These are phyloP conservation scores for Fusarium chuoi DNA, from an alignment of 2,329 filamentous ascomycete genomes.

Conservation along the genomic window DNA sequence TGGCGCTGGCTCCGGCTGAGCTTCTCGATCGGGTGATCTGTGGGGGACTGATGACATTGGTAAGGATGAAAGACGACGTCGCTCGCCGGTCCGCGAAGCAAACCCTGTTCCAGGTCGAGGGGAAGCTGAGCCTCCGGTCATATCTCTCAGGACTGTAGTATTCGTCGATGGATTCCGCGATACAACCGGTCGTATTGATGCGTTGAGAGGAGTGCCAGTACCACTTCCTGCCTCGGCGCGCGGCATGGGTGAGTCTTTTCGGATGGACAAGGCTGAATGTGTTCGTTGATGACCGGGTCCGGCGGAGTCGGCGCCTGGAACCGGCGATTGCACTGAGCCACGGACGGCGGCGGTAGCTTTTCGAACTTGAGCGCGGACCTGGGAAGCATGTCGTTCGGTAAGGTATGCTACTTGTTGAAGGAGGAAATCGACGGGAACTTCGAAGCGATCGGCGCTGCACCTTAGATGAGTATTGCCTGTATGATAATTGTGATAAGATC, in stretches of 20 bases:
- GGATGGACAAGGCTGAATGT: conserved; percentile 66
- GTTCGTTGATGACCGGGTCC: conserved; percentile 53
- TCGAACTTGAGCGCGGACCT: conserved; percentile 90
- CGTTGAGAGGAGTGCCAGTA: conserved; percentile 56
- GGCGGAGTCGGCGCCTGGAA: conserved; percentile 60
- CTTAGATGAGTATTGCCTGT: conserved; percentile 36
- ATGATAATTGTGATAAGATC: conserved; percentile 26
- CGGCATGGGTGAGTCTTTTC: conserved; percentile 65
- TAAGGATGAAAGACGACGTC: conserved; percentile 58
- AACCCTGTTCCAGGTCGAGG: conserved; percentile 39
- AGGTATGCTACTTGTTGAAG: conserved; percentile 94
- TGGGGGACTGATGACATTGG: conserved; percentile 48
- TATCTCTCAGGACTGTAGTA: conserved; percentile 54
- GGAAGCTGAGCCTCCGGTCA: conserved; percentile 47
- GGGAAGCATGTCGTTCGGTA: conserved; percentile 88
- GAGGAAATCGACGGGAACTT: conserved; percentile 88
- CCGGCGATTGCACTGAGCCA: conserved; percentile 68
- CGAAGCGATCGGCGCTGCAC: conserved; percentile 75
- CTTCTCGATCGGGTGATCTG: conserved; percentile 39
- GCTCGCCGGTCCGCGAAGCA: conserved; percentile 39
- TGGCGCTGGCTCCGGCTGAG: conserved; percentile 19
- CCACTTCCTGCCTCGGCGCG: conserved; percentile 57
- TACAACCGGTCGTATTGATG: conserved; percentile 56
- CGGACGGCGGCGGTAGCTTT: conserved; percentile 71
- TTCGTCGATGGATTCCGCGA: conserved; percentile 61